Percentiles rank a stretch among this genome's conserved stretches.
Evolutionary conservation across 805 yeast genomes (phyloP).

Genomic region (Tanozyma kutaoensis): DNA sequence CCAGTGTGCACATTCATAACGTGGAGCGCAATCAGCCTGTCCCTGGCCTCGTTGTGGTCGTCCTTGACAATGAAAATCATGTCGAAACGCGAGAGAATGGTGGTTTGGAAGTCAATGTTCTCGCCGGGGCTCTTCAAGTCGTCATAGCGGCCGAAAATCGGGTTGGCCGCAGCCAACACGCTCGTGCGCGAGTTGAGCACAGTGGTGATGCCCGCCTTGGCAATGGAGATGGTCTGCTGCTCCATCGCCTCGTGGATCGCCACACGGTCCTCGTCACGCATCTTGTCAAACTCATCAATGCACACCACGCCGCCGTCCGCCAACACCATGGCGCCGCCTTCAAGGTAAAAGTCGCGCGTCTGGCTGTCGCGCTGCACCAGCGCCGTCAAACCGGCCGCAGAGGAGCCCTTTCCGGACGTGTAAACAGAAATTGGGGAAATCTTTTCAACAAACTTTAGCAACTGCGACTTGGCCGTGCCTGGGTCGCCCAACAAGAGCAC

Average conservation of each 20-base stretch:
- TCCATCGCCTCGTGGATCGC: slow-evolving; percentile 99
- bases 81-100: slow-evolving; percentile 93
- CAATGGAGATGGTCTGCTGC: slow-evolving; percentile 97
- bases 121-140: slow-evolving; percentile 95
- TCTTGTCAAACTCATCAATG: slow-evolving; percentile 97
- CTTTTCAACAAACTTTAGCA: slow-evolving; percentile 89
- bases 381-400: slow-evolving; percentile 99
- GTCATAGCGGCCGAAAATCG: slow-evolving; percentile 92
- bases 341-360: slow-evolving; percentile 85
- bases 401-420: slow-evolving; percentile 98
- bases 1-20: slow-evolving; percentile 93
- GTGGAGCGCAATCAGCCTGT: slow-evolving; percentile 82
- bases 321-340: slow-evolving; percentile 99
- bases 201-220: slow-evolving; percentile 98
- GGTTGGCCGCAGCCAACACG: slow-evolving; percentile 96
- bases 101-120: slow-evolving; percentile 94
- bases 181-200: slow-evolving; percentile 92
- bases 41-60: slow-evolving; percentile 79
- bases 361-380: slow-evolving; percentile 86
- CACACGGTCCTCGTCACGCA: slow-evolving; percentile 98
- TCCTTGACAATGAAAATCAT: slow-evolving; percentile 97
- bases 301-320: slow-evolving; percentile 99
- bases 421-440: slow-evolving; percentile 90
- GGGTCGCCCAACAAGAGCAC: slow-evolving; percentile 94
- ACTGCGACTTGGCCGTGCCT: slow-evolving; percentile 96